Base-by-base conservation (phyloP, 164 flowering plant genomes). In the Stephania yunnanensis region DNA sequence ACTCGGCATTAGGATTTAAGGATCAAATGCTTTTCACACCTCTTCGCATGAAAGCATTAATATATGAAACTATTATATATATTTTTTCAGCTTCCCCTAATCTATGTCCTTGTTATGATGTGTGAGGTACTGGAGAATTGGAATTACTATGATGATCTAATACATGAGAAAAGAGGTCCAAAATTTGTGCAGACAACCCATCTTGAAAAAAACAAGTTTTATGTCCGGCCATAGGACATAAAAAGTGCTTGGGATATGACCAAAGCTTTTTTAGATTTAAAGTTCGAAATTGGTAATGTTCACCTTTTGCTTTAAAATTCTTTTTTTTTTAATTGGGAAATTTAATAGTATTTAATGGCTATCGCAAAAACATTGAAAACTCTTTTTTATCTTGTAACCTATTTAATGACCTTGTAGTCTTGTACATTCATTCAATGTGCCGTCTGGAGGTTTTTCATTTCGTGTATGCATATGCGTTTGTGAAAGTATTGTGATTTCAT, bases 191-290 rank as follows among this genome's bases (percentile, higher is more conserved):
- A n/a, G n/a, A n/a, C n/a, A n/a, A n/a, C n/a, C n/a, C n/a, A n/a
- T n/a, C n/a, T n/a, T n/a, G n/a, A n/a, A n/a, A n/a, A n/a, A n/a
- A n/a, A n/a, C n/a, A n/a, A n/a, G n/a, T n/a, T n/a, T n/a, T n/a
- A n/a, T n/a, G n/a, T n/a, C n/a, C n/a, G n/a, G n/a, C n/a, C n/a
- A n/a, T n/a, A n/a, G n/a, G n/a, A n/a, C n/a, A n/a, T n/a, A n/a
- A 96, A 96, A 84, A 96, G 99, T 65, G 99, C n/a, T 94, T 83
- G 99, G 94, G 85, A 96, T 96, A 82, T 98, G 99, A 72, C 99
- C 99, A n/a, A 76, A 98, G 99, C 68, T 92, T 91, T 84, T 94
- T 93, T 65, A 85, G 99, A 78, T 96, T 96, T 78, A 96, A 96
- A 82, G 99, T n/a, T 97, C 70, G 99, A 96, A 85, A 96, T 94